Conservation (phyloP, 23 red algal species). For the Gracilariopsis chorda region DNA sequence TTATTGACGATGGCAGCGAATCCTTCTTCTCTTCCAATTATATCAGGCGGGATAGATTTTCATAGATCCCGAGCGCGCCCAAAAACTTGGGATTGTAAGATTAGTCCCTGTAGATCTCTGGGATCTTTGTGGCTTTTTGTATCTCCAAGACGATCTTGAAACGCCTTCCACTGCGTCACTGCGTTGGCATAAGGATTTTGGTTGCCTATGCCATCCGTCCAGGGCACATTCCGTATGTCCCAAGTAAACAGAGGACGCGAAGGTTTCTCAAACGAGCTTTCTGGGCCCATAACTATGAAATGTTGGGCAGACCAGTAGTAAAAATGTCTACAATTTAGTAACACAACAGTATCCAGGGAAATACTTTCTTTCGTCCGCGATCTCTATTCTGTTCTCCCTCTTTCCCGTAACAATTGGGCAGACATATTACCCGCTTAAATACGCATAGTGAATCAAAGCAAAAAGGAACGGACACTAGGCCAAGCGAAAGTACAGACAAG, state of each 20-base stretch:
- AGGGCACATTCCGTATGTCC: neutral
- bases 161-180: neutral
- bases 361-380: too few species aligned
- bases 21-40: neutral
- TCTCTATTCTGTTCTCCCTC: too few species aligned
- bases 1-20: neutral
- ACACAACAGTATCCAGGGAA: too few species aligned
- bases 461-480: too few species aligned
- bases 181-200: neutral
- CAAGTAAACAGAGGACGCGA: neutral
- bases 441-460: too few species aligned
- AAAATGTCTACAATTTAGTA: too few species aligned
- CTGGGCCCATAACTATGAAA: slow-evolving; percentile 10
- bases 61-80: neutral
- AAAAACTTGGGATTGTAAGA: neutral
- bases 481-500: too few species aligned
- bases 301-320: too few species aligned
- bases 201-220: neutral
- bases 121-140: neutral
- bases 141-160: neutral
- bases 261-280: neutral
- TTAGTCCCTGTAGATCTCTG: neutral
- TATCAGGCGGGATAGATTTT: neutral
- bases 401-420: too few species aligned
- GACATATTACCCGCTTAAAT: too few species aligned